phyloP scores from a whole-genome alignment of 257 asterid species.

The Buddleja alternifolia region DNA sequence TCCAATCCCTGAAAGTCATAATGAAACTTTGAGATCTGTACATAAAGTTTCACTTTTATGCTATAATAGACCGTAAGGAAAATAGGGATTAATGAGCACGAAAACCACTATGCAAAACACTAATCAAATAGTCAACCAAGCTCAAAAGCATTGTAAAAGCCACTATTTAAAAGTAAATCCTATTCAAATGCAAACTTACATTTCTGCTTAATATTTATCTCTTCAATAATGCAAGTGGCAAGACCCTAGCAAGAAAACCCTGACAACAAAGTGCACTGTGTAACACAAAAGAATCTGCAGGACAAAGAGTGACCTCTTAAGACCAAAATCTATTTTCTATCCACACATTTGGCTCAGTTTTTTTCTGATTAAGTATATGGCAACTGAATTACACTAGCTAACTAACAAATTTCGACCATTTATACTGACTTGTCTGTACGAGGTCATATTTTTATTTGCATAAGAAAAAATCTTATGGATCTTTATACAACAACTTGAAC shows the following conservation, averaged over 20 bases:
- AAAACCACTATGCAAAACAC: neutral
- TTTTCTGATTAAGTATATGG: neutral
- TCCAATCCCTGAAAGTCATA: conserved; percentile 74
- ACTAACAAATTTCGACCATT: neutral
- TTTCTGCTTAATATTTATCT: conserved; percentile 13
- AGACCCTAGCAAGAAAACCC: conserved; percentile 3
- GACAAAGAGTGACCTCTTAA: too few relatives aligned
- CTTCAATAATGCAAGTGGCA: conserved; percentile 19
- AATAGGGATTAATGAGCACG: neutral
- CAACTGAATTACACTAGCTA: neutral
- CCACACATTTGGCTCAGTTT: neutral
- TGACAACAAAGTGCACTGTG: neutral
- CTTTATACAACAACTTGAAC: too few relatives aligned
- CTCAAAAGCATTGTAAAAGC: too few relatives aligned
- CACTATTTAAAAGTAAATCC: too few relatives aligned
- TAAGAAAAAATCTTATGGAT: too few relatives aligned
- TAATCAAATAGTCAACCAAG: too few relatives aligned
- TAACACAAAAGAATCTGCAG: neutral
- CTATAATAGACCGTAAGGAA: too few relatives aligned
- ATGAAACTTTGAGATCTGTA: too few relatives aligned
- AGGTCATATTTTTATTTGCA: too few relatives aligned
- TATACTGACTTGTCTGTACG: neutral
- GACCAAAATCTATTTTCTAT: neutral
- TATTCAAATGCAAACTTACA: too few relatives aligned
- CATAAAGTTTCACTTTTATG: too few relatives aligned